Base-by-base conservation (phyloP, 192 early-diverging fungal genomes). In the Coemansia sp. region DNA sequence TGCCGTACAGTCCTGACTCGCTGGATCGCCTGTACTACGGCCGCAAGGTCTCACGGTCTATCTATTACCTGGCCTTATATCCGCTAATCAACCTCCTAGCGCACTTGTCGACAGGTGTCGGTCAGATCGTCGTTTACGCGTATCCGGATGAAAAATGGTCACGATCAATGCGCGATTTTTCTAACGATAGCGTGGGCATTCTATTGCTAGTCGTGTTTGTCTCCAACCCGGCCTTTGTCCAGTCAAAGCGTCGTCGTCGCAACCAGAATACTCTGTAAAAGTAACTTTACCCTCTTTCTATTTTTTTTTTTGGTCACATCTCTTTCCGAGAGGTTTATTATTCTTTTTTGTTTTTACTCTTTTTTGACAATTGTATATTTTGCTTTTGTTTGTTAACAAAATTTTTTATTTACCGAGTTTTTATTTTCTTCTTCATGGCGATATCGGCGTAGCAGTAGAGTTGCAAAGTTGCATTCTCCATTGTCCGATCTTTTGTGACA, bases 111-210 rank as follows among this genome's bases (percentile, higher is more conserved):
- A 83, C 81, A 1, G 75, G 76, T 1, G 16, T 83, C 46, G 81
- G 81, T 0, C 81, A 83, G 67, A 83, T 83, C 39, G 67, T 69
- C 3, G 81, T 83, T 17, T 83, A 83, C 47, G 73, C 76, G 21
- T 83, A 83, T 26, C 81, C 81, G 11, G 62, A 70, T 26, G 38
- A 47, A 32, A 70, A 72, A 33, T 83, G 81, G 81, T 74, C 81
- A 14, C 67, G 67, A 57, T 78, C 75, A 43, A 67, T 78, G 63
- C 75, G 81, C 17, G 76, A 83, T 38, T 83, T 73, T 47, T 78
- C 81, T 17, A 83, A 83, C 61, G 81, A 83, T 64, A 78, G 81
- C 65, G 81, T 83, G 6, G 81, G 81, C 38, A 75, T 83, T 33
- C 62, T 83, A 46, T 55, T 83, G 65, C 61, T 83, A 17, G 67